Evolutionary conservation across 768 basidiomycete species (phyloP).

Genomic region (Cantharellus cinnabarinus): DNA sequence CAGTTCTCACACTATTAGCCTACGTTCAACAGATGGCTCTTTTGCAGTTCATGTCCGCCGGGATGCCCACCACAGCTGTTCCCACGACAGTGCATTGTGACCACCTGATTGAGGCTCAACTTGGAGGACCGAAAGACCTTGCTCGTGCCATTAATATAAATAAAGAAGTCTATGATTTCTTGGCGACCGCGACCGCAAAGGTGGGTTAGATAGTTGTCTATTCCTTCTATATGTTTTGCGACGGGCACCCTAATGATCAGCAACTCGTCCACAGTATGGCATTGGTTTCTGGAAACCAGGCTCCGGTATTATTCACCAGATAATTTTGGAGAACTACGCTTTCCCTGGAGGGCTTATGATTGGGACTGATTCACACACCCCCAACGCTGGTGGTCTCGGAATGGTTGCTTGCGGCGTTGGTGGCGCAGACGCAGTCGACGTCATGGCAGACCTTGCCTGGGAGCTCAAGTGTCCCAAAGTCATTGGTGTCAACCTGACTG

Average conservation of each 20-base stretch:
- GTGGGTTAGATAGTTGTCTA: conserved; percentile 18
- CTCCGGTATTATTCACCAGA: conserved; percentile 98
- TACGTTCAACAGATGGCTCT: conserved; percentile 71
- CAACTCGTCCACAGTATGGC: conserved; percentile 43
- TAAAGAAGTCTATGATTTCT: conserved; percentile 98
- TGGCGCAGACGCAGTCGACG: conserved; percentile 97
- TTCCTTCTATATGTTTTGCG: neutral
- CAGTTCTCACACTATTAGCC: neutral
- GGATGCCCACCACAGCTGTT: conserved; percentile 92
- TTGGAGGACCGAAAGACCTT: conserved; percentile 86
- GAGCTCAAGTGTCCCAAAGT: conserved; percentile 99
- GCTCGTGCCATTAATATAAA: conserved; percentile 81
- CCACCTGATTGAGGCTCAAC: conserved; percentile 94
- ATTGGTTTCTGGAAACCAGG: conserved; percentile 99
- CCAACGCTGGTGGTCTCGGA: conserved; percentile 96
- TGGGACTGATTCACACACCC: conserved; percentile 97
- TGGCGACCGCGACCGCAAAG: conserved; percentile 91
- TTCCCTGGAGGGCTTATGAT: conserved; percentile 99
- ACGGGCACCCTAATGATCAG: neutral
- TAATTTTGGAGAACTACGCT: conserved; percentile 97
- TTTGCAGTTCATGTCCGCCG: conserved; percentile 99
- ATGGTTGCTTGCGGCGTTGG: conserved; percentile 99
- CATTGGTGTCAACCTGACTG: conserved; percentile 91
- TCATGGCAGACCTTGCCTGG: conserved; percentile 97
- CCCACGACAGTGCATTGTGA: conserved; percentile 99